Base-by-base conservation (phyloP, 2,329 filamentous ascomycete species). In the Fusarium succisae region DNA sequence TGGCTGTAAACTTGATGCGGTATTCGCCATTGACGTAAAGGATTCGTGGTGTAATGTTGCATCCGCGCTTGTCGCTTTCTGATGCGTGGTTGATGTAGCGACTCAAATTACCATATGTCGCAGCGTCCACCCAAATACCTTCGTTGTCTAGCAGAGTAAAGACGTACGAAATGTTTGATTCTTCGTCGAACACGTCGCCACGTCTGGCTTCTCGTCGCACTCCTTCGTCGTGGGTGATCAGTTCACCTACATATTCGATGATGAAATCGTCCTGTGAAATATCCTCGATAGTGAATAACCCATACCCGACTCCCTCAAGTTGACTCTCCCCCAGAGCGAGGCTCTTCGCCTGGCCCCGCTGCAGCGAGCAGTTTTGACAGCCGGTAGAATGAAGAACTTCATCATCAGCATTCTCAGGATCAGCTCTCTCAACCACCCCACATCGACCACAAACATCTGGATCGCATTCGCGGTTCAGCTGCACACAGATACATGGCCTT, bases 51-150 rank as follows among this genome's bases (percentile, higher is more conserved):
- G 85, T 87, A 67, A 91, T 89, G 72, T 91, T 90, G 78, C 91
- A 91, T 61, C 93, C 79, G 73, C 84, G 77, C 69, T 84, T 84
- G 69, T 86, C 84, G 50, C 81, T 80, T 54, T 86, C 85, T 3
- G 87, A 86, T 20, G 92, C 91, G 76, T 96, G 93, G 81, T 97
- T 96, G 80, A 96, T 94, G 82, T 95, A 96, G 8, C 94, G 90
- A 53, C 92, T 91, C 72, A 95, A 91, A 80, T 96, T 96, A 56
- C 94, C 94, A 73, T 92, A 92, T 47, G 91, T 90, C 26, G 92
- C 93, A 12, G 91, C 91, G 79, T 96, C 94, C 24, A 96, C 88
- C 89, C 89, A 91, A 43, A 89, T 90, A 47, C 89, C 89, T 73
- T 90, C 89, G 26, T 88, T 84, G 66, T 91, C 89, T 22, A 91